phyloP scores from a whole-genome alignment of 2,329 filamentous ascomycete genomes.

The Intubia oerlemansii region DNA sequence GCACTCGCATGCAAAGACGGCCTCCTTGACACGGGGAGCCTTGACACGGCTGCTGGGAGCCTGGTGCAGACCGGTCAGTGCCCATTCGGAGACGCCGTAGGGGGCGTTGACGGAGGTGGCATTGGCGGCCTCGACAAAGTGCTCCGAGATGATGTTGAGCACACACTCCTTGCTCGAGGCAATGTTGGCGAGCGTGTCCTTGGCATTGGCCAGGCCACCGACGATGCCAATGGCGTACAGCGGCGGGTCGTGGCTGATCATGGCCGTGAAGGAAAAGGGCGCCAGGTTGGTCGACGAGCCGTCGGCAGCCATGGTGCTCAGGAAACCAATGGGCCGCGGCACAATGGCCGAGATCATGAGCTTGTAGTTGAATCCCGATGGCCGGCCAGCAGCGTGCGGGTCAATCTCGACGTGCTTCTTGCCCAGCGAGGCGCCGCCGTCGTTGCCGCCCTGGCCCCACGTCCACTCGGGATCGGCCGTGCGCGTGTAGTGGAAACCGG shows the following conservation, averaged over 20 bases:
- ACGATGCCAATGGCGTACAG: conserved; percentile 46
- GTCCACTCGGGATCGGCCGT: conserved; percentile 45
- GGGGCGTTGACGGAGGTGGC: conserved; percentile 60
- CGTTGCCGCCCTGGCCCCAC: conserved; percentile 43
- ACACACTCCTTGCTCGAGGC: conserved; percentile 51
- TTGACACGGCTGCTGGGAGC: conserved; percentile 34
- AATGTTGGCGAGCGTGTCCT: conserved; percentile 64
- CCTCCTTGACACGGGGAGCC: conserved; percentile 56
- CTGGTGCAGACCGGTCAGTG: conserved; percentile 49
- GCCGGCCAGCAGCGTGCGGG: conserved; percentile 50
- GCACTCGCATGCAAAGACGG: conserved; percentile 64
- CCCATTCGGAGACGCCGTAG: conserved; percentile 59
- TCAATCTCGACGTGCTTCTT: conserved; percentile 57
- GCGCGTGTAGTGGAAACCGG: conserved; percentile 34
- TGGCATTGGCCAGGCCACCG: conserved; percentile 28
- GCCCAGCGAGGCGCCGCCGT: conserved; percentile 10
- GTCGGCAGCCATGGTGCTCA: conserved; percentile 34
- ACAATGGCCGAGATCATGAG: conserved; percentile 67
- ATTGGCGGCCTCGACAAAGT: conserved; percentile 76
- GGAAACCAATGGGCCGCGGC: conserved; percentile 57
- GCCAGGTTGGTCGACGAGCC: conserved; percentile 52
- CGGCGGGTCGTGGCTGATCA: conserved; percentile 72
- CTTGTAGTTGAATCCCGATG: conserved; percentile 65
- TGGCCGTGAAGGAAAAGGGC: conserved; percentile 70
- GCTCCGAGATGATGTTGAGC: conserved; percentile 74